These are phyloP conservation scores for Candida loeiensis DNA, from an alignment of 805 yeast genomes.

Conservation along the genomic window DNA sequence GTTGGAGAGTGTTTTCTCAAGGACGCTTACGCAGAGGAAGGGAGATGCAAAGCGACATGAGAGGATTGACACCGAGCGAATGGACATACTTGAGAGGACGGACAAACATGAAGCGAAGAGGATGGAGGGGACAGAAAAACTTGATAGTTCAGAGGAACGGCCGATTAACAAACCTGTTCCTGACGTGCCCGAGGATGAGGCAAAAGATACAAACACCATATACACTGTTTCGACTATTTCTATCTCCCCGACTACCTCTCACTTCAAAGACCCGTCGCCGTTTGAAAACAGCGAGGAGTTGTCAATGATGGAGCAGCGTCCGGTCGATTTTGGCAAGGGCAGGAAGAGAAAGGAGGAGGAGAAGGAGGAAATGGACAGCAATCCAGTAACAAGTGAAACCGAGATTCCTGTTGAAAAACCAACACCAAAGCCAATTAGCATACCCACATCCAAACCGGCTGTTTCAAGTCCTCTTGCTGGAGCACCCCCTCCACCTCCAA, in stretches of 20 bases:
- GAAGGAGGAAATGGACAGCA: not conserved
- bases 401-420: not conserved
- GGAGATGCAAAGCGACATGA: not conserved
- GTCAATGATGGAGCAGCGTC: constrained; percentile 10
- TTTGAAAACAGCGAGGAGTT: constrained; percentile 12
- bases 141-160: not conserved
- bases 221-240: not conserved
- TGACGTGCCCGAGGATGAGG: not conserved
- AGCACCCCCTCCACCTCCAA: constrained; percentile 5
- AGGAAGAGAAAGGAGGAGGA: constrained; percentile 2
- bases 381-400: not conserved
- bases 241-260: not conserved
- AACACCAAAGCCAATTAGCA: not conserved
- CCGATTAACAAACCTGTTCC: not conserved
- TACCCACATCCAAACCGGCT: not conserved
- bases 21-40: not conserved
- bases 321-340: constrained; percentile 4
- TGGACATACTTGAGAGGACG: too few species aligned
- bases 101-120: too few species aligned
- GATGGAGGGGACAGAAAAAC: not conserved
- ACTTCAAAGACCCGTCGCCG: constrained; percentile 2
- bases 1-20: constrained; percentile 11
- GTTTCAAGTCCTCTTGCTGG: constrained; percentile 1
- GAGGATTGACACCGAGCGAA: not conserved
- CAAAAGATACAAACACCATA: not conserved